phyloP scores from a whole-genome alignment of 2,329 filamentous ascomycete species.

The Xylariomycetidae sp. region DNA sequence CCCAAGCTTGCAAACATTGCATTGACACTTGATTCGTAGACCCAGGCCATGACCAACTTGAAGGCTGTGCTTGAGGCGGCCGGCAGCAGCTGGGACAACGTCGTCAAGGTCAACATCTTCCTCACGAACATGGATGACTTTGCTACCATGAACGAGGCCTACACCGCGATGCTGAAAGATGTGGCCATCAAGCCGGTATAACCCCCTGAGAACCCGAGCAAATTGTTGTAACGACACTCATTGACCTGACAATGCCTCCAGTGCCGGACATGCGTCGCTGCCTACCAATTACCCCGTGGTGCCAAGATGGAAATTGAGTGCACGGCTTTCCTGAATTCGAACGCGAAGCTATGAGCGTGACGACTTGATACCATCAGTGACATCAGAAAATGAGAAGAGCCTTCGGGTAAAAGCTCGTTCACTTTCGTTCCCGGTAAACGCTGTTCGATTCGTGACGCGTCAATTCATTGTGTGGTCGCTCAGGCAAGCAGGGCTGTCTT shows the following conservation, averaged over 20 bases:
- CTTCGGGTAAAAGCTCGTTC: no score
- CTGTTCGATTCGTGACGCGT: no score
- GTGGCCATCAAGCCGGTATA: slow-evolving; percentile 40
- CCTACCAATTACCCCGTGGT: slow-evolving; percentile 63
- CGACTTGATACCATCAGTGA: no score
- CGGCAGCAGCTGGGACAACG: slow-evolving; percentile 51
- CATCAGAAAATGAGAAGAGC: no score
- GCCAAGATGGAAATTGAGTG: slow-evolving; percentile 73
- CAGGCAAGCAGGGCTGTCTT: no score
- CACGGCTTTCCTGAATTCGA: slow-evolving; percentile 39
- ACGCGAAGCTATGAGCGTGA: slow-evolving; percentile 12
- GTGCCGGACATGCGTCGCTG: slow-evolving; percentile 63
- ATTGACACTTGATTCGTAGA: slow-evolving; percentile 26
- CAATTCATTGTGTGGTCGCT: no score
- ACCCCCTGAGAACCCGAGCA: no score
- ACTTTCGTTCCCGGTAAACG: no score
- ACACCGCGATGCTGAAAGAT: slow-evolving; percentile 39
- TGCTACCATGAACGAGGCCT: slow-evolving; percentile 50
- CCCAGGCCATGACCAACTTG: slow-evolving; percentile 53
- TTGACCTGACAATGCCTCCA: slow-evolving; percentile 12
- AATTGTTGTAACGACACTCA: slow-evolving; percentile 38
- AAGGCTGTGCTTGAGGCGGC: slow-evolving; percentile 53
- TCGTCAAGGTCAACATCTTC: slow-evolving; percentile 63
- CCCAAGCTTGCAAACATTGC: no score
- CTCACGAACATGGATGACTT: slow-evolving; percentile 61